Evolutionary conservation across 352 stramenopile species (phyloP), one percentile per base, ranked within the genome.

Genomic region (Phytophthora pini): DNA sequence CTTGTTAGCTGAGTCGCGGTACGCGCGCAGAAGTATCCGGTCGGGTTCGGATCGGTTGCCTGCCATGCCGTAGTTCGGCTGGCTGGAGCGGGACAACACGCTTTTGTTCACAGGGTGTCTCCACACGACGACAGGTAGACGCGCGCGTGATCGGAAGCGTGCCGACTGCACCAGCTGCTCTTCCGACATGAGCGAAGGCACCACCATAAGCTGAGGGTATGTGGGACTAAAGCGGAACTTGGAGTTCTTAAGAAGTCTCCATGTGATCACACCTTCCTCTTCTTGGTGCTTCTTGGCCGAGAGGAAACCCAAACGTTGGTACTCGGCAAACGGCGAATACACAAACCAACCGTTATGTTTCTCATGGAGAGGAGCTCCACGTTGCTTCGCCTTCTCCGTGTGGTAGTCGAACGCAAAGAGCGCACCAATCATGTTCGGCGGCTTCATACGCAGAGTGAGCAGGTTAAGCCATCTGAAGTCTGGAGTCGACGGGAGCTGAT

Each of bases 1-100:
- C 56, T 83, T 89, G 64, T 91, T 91, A 4, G 79, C 89, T 13
- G 79, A 88, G 39, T 98, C 94, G 7, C 94, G 82, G 70, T 95
- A 90, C 39, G 82, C 83, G 47, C 84, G 82, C 48, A 98, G 62
- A 44, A 98, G 68, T 60, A 92, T 90, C 50, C 98, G 94, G 73
- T 99, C 97, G 1, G 91, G 83, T 15, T 90, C 80, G 56, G 84
- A 98, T 36, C 89, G 93, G 76, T 98, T 98, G 22, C 95, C 94
- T 39, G 94, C 88, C 61, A 99, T 88, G n/a, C 97, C 97, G 34
- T 99, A 97, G 68, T 98, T 98, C 3, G 97, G 97, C 68, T 99
- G 97, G 10, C 92, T 94, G 9, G 84, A 98, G 38, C 97, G 85
- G 66, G 93, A 98, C n/a, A 99, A 85, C 40, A 95, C 89, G 24